Evolutionary conservation across 2,329 filamentous ascomycete species (phyloP), one percentile per base, ranked within the genome.

Genomic region (Pseudogymnoascus sp.): DNA sequence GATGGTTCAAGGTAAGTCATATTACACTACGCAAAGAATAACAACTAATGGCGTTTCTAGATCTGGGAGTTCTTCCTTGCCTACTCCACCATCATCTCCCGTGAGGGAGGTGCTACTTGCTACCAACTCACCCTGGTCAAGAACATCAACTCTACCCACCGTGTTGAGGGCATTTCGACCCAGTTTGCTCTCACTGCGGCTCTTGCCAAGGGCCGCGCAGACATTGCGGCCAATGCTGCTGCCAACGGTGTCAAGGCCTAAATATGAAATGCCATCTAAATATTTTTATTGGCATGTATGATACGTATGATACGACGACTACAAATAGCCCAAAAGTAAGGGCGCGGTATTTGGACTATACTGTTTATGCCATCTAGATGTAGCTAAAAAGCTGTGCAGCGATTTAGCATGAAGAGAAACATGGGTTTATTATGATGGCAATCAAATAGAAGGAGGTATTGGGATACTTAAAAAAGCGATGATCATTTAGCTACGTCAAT

Each of bases 1-100:
- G 90, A 74, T 99, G 95, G 95, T 99, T 90, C 85, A 88, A 93
- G 76, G 90, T 93, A 83, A 80, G 89, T 82, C 64, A 16, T 16
- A 31, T 56, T 56, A n/a, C 25, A 14, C 23, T 38, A 11, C 12
- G 31, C 34, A 28, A 16, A n/a, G 6, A 37, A 12, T 1, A 12
- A 28, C 6, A 21, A 43, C 66, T 66, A 67, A 68, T 69, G 63
- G 69, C 34, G 42, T 12, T n/a, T 18, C 21, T 61, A 87, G 84
- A 90, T 92, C 74, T 92, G 89, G 89, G 88, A 91, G 72, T 91
- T 85, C 78, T 92, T 92, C 84, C 83, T 92, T 64, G 87, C 89
- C 65, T 87, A 85, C 73, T 88, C 87, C 11, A 90, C 88, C 69
- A 91, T 92, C 74, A 83, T 84, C 74, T 90, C 88, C 49, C 84